Conservation (phyloP, 2,329 filamentous ascomycete genomes). For the Coleophoma eucalyptorum region DNA sequence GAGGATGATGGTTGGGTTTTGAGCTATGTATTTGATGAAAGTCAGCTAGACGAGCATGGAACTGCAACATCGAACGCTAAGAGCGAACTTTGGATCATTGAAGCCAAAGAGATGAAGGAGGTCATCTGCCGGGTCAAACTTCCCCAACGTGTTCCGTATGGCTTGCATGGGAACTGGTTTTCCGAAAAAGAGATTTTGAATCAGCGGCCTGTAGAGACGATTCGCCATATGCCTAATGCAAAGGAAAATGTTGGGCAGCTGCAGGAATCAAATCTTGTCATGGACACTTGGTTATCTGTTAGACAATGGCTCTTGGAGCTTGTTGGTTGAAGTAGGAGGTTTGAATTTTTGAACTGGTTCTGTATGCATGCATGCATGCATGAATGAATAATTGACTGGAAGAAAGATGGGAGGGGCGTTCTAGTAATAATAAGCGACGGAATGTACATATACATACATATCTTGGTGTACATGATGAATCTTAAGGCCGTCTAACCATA, state of each 20-base stretch:
- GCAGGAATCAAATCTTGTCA: constrained; percentile 2
- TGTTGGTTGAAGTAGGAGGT: constrained; percentile 7
- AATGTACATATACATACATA: too few relatives aligned
- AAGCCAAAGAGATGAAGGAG: constrained; percentile 58
- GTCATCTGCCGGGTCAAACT: constrained; percentile 55
- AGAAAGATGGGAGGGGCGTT: too few relatives aligned
- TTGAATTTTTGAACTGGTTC: too few relatives aligned
- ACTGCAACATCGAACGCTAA: constrained; percentile 34
- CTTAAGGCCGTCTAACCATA: too few relatives aligned
- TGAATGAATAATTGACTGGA: too few relatives aligned
- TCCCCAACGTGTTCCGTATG: constrained; percentile 67
- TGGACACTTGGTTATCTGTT: constrained; percentile 8
- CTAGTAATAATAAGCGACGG: too few relatives aligned
- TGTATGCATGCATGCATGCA: too few relatives aligned
- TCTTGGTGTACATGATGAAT: too few relatives aligned
- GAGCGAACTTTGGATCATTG: constrained; percentile 66
- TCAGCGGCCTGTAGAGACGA: constrained; percentile 32
- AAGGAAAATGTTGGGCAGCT: background rate
- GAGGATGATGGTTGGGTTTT: constrained; percentile 68
- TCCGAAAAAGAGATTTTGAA: constrained; percentile 43
- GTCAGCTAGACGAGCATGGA: constrained; percentile 44
- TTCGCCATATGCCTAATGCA: constrained; percentile 11
- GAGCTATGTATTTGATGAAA: constrained; percentile 68
- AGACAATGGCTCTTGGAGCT: constrained; percentile 12
- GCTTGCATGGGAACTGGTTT: constrained; percentile 63